A percentile compares a stretch with the other conserved stretches of the same genome.
Evolutionary conservation across 2,329 filamentous ascomycete species (phyloP).

Genomic region (Apiospora pterosperma): DNA sequence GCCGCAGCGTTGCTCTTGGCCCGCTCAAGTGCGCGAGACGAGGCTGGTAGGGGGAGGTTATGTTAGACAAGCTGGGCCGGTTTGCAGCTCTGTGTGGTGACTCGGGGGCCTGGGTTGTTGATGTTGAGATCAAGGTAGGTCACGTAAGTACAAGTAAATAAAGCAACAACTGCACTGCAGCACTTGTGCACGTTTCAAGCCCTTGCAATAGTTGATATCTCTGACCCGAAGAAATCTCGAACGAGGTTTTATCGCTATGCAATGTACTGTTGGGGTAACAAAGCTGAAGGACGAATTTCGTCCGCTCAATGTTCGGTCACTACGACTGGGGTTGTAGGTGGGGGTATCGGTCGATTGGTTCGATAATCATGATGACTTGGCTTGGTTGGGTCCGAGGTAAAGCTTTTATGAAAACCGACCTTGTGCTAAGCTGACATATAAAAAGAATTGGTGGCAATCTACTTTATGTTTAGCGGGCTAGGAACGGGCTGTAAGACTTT

Average conservation of each 20-base stretch:
- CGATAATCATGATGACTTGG: slow-evolving; percentile 1
- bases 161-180: neutral
- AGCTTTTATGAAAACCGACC: slow-evolving; percentile 1
- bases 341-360: neutral
- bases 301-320: neutral
- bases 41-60: neutral
- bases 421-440: neutral
- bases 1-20: neutral
- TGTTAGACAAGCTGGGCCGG: neutral
- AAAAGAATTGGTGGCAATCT: neutral
- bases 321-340: slow-evolving; percentile 1
- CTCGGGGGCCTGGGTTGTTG: neutral
- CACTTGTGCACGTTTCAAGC: neutral
- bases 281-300: neutral
- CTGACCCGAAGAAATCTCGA: neutral
- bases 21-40: neutral
- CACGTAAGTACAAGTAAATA: neutral
- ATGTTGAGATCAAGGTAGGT: neutral
- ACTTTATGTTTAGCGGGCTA: neutral
- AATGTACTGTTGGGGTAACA: neutral
- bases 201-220: neutral
- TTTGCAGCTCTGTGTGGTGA: neutral
- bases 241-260: neutral
- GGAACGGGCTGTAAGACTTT: neutral
- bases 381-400: neutral